These are phyloP conservation scores for Penicillium antarcticum DNA, from an alignment of 495 filamentous ascomycete genomes.

Conservation along the genomic window DNA sequence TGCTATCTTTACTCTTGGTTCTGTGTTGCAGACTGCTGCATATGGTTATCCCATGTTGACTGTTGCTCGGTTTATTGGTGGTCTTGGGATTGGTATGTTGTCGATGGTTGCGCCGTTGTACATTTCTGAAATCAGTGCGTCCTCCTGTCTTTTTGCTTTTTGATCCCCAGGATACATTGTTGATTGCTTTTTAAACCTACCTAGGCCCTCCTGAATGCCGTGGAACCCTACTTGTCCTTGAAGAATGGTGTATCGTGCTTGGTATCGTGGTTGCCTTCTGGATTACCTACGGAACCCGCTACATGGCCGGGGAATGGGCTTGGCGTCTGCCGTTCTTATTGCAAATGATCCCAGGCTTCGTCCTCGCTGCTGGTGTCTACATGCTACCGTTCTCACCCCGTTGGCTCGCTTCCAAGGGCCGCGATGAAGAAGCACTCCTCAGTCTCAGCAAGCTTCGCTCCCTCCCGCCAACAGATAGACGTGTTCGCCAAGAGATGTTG, in stretches of 20 bases:
- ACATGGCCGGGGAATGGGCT: slow-evolving; percentile 48
- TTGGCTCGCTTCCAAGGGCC: slow-evolving; percentile 48
- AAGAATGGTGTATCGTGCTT: slow-evolving; percentile 54
- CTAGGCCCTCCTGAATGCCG: slow-evolving; percentile 51
- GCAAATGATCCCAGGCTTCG: slow-evolving; percentile 47
- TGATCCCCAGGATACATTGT: neutral
- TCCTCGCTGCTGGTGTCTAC: slow-evolving; percentile 43
- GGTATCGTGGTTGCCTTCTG: slow-evolving; percentile 56
- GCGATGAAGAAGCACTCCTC: slow-evolving; percentile 45
- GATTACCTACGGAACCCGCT: slow-evolving; percentile 55
- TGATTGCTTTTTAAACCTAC: neutral
- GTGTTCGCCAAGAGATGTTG: slow-evolving; percentile 46
- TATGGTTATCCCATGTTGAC: slow-evolving; percentile 55
- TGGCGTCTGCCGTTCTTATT: slow-evolving; percentile 51
- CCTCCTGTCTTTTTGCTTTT: neutral
- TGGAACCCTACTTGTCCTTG: slow-evolving; percentile 50
- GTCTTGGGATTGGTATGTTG: slow-evolving; percentile 57
- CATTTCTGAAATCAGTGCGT: slow-evolving; percentile 51
- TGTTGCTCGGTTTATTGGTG: slow-evolving; percentile 59
- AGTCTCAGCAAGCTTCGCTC: slow-evolving; percentile 45
- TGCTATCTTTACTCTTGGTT: slow-evolving; percentile 52
- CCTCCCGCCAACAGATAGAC: slow-evolving; percentile 37
- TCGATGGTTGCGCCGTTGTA: slow-evolving; percentile 54
- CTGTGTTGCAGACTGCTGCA: slow-evolving; percentile 53
- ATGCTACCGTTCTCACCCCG: slow-evolving; percentile 52